Percentiles rank a stretch among this genome's conserved stretches.
Evolutionary conservation across 1,139 yeast genomes (phyloP).

Genomic region (Taphrina deformans): DNA sequence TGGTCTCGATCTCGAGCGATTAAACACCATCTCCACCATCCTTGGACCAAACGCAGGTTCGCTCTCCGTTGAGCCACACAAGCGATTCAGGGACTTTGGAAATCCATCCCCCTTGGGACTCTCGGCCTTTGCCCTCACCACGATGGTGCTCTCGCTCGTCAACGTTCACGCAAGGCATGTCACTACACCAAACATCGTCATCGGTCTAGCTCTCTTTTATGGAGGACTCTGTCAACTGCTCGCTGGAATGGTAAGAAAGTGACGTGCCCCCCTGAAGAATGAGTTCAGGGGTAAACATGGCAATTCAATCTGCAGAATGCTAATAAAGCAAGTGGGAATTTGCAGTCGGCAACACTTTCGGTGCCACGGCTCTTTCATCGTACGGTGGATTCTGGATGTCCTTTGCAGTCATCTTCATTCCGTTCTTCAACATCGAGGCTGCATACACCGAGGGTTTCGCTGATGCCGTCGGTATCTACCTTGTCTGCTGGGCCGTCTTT

Average conservation of each 20-base stretch:
- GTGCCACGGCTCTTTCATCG: conserved; percentile 79
- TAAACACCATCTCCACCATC: conserved; percentile 29
- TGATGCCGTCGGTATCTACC: conserved; percentile 69
- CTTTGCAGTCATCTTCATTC: conserved; percentile 67
- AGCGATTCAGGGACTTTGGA: conserved; percentile 69
- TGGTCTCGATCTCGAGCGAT: conserved; percentile 26
- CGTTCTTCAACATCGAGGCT: conserved; percentile 67
- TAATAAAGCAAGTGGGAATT: conserved; percentile 54
- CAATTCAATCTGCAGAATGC: not conserved
- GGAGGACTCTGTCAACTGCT: conserved; percentile 76
- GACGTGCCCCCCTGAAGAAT: too few relatives aligned
- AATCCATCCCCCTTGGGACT: conserved; percentile 89
- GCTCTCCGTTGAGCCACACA: conserved; percentile 45
- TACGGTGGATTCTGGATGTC: conserved; percentile 90
- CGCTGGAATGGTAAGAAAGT: conserved; percentile 59
- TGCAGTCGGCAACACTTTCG: conserved; percentile 74
- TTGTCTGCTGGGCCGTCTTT: conserved; percentile 78
- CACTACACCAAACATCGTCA: conserved; percentile 54
- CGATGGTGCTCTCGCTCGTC: conserved; percentile 72
- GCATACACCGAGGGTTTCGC: conserved; percentile 54
- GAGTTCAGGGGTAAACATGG: not conserved
- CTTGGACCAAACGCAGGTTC: conserved; percentile 35
- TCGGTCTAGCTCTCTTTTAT: conserved; percentile 78
- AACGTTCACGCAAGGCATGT: conserved; percentile 66
- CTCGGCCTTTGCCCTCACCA: conserved; percentile 78